Conservation (phyloP, 306 rosid genomes). For the Cicer chorassanicum region DNA sequence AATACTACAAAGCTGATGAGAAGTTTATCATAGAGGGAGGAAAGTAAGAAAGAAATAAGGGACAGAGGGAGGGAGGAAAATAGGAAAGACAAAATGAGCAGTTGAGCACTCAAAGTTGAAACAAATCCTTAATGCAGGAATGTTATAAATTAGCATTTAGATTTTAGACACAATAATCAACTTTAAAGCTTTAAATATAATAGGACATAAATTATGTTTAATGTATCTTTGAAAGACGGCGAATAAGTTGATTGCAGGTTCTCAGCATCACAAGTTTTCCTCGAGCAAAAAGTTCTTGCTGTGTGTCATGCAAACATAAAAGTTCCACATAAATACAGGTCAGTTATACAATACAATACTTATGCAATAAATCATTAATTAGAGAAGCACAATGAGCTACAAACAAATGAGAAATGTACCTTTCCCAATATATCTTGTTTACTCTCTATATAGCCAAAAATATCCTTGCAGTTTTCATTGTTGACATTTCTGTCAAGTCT, state of each 20-base stretch:
- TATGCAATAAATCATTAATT: background rate
- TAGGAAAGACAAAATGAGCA: background rate
- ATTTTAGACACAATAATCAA: background rate
- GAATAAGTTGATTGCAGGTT: constrained; percentile 97
- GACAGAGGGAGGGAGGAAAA: background rate
- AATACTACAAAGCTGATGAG: background rate
- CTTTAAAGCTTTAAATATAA: background rate
- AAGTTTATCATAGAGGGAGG: background rate
- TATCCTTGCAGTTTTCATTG: constrained; percentile 97
- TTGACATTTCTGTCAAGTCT: constrained; percentile 45
- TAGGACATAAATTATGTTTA: constrained; percentile 15
- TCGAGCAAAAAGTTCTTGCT: constrained; percentile 97
- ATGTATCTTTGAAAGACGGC: constrained; percentile 90
- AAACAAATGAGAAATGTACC: too few relatives aligned
- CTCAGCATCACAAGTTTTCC: constrained; percentile 98
- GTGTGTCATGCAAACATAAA: constrained; percentile 49
- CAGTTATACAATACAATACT: background rate
- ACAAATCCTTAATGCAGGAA: background rate
- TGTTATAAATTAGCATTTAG: background rate
- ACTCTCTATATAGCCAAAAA: constrained; percentile 57
- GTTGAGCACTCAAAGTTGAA: background rate
- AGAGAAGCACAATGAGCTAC: too few relatives aligned
- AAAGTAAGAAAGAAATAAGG: background rate
- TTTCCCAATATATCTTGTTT: too few relatives aligned
- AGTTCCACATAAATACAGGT: constrained; percentile 30